Evolutionary conservation across 306 rosid species (phyloP), one percentile per base, ranked within the genome.

Genomic region (Trichosanthes truncata): DNA sequence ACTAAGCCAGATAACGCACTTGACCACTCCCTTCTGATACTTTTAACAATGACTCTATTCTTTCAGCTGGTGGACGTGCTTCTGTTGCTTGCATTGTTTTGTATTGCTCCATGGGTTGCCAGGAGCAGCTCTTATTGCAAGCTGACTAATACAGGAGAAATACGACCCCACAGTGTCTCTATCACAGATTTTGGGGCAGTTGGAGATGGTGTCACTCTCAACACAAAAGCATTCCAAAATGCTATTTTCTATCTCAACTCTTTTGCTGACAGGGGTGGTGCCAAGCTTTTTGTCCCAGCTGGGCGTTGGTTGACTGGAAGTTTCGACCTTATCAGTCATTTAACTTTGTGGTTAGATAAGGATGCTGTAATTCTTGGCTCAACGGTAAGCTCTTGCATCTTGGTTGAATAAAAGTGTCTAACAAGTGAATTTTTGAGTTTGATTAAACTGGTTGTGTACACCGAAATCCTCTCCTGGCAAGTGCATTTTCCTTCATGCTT

Each of bases 261-360:
- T 20, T 89, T 91, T 81, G 86, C 90, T 21, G 92, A 91, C 46
- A 91, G 89, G 82, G 96, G 96, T 12, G 96, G 96, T 18, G 96
- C 93, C 53, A 85, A 89, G 83, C 84, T 91, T 9, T 89, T 80
- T 79, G 92, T 91, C 78, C 96, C 93, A 3, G 77, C 93, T 1
- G 93, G 91, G 0, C 80, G 38, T 75, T 91, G 96, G 96, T 90
- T 91, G 33, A 89, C 92, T 1, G 89, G 87, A 81, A 89, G 93
- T 52, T 87, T 91, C 76, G 82, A 89, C 67, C 96, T 91, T 40
- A 89, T 87, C 41, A 91, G 96, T 83, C 92, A 91, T 81, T 87
- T 91, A 80, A 89, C 96, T 18, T 87, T 91, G 67, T 91, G 88
- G 82, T 82, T 91, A n/a, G 93, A 90, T 67, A 76, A 79, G 59